These are phyloP conservation scores for Aureobasidium sp. DNA, from an alignment of 2,329 filamentous ascomycete genomes.

Conservation along the genomic window DNA sequence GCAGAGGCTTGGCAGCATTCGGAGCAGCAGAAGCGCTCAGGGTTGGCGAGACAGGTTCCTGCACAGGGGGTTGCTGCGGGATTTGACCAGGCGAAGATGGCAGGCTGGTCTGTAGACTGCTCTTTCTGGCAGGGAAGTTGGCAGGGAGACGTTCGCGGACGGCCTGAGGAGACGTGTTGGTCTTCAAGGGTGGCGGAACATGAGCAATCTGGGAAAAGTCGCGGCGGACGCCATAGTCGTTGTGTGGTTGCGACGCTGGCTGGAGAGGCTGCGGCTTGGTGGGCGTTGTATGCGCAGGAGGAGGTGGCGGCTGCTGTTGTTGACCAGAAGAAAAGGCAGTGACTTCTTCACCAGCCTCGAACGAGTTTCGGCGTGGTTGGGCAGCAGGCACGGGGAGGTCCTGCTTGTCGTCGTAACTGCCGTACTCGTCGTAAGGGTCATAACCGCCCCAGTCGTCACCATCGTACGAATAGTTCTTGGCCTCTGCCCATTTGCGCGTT, in stretches of 20 bases:
- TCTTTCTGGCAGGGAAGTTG: constrained; percentile 48
- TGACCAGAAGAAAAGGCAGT: constrained; percentile 36
- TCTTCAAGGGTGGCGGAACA: constrained; percentile 43
- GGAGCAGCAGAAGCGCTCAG: background rate
- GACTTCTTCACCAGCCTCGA: constrained; percentile 48
- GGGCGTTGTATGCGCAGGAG: constrained; percentile 7
- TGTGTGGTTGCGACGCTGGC: background rate
- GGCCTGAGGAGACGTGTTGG: constrained; percentile 22
- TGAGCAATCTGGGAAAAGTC: constrained; percentile 48
- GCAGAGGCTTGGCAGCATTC: constrained; percentile 33
- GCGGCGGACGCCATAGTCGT: constrained; percentile 24
- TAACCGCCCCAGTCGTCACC: constrained; percentile 85
- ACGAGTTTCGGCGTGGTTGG: constrained; percentile 41
- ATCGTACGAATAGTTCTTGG: constrained; percentile 78
- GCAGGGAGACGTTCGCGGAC: constrained; percentile 28
- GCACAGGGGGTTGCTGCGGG: constrained; percentile 13
- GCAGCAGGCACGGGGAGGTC: constrained; percentile 36
- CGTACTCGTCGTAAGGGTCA: constrained; percentile 51
- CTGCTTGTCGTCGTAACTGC: constrained; percentile 42
- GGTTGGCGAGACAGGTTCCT: constrained; percentile 11
- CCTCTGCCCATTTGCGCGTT: constrained; percentile 92
- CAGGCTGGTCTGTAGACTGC: constrained; percentile 44
- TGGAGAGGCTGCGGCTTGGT: constrained; percentile 1
- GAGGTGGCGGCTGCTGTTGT: background rate
- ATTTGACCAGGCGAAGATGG: constrained; percentile 6